Evolutionary conservation across 768 basidiomycete species (phyloP).

Genomic region (Phlegmacium glaucopus): DNA sequence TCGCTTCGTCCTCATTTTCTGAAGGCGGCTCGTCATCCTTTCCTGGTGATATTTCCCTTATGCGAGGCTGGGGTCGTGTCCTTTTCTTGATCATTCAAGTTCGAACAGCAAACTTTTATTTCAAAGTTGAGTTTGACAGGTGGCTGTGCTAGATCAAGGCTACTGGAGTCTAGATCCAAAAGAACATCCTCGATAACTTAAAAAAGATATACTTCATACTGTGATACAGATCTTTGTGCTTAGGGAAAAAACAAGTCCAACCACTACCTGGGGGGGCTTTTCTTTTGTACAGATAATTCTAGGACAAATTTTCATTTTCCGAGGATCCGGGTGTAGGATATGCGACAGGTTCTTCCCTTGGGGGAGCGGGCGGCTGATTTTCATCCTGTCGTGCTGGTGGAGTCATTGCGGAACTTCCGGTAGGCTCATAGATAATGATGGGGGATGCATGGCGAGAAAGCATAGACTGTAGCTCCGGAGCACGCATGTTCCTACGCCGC

Average conservation of each 20-base stretch:
- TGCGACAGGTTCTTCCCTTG: constrained; percentile 28
- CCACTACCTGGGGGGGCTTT: background rate
- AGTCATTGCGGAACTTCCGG: constrained; percentile 4
- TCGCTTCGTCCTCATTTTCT: constrained; percentile 41
- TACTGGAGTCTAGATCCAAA: background rate
- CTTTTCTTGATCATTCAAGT: constrained; percentile 71
- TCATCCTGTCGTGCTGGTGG: constrained; percentile 8
- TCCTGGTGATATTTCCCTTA: constrained; percentile 48
- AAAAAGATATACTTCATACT: constrained; percentile 10
- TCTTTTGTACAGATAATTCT: constrained; percentile 11
- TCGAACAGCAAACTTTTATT: background rate
- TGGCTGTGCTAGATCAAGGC: constrained; percentile 10
- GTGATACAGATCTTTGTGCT: constrained; percentile 7
- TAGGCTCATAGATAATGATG: constrained; percentile 7
- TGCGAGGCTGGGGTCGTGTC: constrained; percentile 56
- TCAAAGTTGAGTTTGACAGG: background rate
- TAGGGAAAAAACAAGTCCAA: constrained; percentile 7
- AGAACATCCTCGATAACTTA: constrained; percentile 3
- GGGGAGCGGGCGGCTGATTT: background rate
- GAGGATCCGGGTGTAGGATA: constrained; percentile 51
- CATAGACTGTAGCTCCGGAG: constrained; percentile 50
- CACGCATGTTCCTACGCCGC: constrained; percentile 63
- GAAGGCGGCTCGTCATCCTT: constrained; percentile 33
- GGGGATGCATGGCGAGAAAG: constrained; percentile 46
- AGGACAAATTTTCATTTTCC: constrained; percentile 38